Evolutionary conservation across 148 eudicot species (phyloP).

Genomic region (Vaccinium myrtillus): DNA sequence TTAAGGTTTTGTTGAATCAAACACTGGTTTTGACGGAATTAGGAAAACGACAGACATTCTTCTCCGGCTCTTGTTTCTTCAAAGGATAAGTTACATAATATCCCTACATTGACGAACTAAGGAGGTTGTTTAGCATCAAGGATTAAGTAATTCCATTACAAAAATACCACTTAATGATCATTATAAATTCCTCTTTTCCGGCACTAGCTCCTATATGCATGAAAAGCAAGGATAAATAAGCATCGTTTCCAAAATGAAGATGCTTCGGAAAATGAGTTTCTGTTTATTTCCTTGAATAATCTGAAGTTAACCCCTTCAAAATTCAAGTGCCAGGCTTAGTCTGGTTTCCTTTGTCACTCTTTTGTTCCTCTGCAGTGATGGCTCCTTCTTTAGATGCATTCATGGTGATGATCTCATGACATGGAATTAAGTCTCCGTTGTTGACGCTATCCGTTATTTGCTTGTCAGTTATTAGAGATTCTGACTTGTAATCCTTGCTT

Average conservation of each 20-base stretch:
- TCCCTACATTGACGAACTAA: neutral
- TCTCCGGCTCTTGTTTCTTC: neutral
- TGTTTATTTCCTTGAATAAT: neutral
- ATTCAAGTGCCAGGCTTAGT: neutral
- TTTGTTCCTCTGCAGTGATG: neutral
- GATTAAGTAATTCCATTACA: neutral
- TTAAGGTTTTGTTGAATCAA: neutral
- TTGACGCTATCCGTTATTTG: slow-evolving; percentile 20
- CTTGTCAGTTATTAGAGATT: slow-evolving; percentile 22
- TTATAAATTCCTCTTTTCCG: neutral
- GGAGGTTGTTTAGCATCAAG: neutral
- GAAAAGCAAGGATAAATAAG: neutral
- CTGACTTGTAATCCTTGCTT: slow-evolving; percentile 46
- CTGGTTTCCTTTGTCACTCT: slow-evolving; percentile 9
- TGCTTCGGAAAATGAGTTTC: slow-evolving; percentile 4
- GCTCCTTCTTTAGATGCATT: slow-evolving; percentile 17
- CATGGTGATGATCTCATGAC: slow-evolving; percentile 27
- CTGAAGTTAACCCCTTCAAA: neutral
- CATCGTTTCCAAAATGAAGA: neutral
- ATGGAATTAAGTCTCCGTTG: slow-evolving; percentile 12
- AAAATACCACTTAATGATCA: neutral
- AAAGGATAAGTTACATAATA: neutral
- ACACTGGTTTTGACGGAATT: neutral
- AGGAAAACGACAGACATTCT: neutral
- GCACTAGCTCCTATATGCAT: neutral